phyloP scores from a whole-genome alignment of 148 eudicot species.

The Fallopia convolvulus region DNA sequence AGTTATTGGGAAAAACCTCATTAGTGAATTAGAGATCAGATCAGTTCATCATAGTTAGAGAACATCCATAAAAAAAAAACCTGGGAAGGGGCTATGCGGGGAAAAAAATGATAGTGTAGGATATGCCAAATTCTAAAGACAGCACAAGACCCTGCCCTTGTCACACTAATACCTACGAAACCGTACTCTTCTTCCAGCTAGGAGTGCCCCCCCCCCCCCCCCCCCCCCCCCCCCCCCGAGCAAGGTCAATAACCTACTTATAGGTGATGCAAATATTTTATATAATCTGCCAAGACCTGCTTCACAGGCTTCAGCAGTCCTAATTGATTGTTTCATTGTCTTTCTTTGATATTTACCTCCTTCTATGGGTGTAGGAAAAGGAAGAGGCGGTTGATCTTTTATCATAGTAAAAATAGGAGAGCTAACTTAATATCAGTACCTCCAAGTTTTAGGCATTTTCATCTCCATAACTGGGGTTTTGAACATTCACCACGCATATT shows the following conservation, averaged over 20 bases:
- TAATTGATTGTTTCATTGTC: too few relatives aligned
- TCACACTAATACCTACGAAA: too few relatives aligned
- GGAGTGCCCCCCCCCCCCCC: neutral
- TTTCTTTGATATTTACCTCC: neutral
- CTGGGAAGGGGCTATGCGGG: neutral
- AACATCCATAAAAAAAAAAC: neutral
- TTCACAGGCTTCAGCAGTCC: too few relatives aligned
- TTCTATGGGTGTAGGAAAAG: neutral
- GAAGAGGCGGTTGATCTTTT: neutral
- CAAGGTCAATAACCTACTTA: neutral
- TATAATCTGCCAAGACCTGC: too few relatives aligned
- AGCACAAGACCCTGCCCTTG: neutral
- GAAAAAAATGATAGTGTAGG: neutral
- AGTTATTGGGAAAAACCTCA: neutral
- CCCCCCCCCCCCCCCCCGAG: neutral
- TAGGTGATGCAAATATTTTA: neutral
- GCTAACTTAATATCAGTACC: neutral
- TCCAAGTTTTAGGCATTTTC: neutral
- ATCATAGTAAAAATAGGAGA: neutral
- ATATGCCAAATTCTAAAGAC: neutral
- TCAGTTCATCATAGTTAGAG: slow-evolving; percentile 5
- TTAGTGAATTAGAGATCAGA: neutral
- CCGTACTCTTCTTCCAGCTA: neutral
- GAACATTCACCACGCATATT: neutral
- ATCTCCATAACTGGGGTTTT: neutral